A percentile compares a stretch with the other conserved stretches of the same genome.
Evolutionary conservation across 2,329 filamentous ascomycete genomes (phyloP).

Genomic region (Cryphonectria japonica): DNA sequence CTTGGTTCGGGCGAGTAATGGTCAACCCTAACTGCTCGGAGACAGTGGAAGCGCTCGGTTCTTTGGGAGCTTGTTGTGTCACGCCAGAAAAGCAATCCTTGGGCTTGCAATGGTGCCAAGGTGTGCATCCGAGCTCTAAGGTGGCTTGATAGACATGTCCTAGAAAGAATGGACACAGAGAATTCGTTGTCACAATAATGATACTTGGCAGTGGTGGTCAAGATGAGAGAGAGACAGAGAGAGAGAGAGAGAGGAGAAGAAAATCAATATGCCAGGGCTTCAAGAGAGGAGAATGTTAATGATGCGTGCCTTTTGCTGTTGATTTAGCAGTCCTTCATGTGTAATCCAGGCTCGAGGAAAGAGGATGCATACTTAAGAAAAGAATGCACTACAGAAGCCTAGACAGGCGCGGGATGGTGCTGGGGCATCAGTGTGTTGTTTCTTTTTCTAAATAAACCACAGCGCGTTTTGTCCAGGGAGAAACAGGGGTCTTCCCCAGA

Average conservation of each 20-base stretch:
- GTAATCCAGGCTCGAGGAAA: neutral
- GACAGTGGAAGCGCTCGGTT: neutral
- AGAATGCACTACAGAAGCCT: neutral
- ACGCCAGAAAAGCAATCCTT: neutral
- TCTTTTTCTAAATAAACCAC: neutral
- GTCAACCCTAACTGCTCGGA: neutral
- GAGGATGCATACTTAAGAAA: neutral
- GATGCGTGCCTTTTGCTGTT: neutral
- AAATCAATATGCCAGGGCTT: neutral
- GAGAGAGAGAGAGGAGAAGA: too few species aligned
- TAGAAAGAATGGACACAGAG: neutral
- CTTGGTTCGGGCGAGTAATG: neutral
- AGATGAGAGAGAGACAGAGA: neutral
- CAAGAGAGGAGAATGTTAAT: neutral
- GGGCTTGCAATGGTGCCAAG: neutral
- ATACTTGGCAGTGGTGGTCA: slow-evolving; percentile 1
- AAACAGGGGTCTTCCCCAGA: slow-evolving; percentile 9
- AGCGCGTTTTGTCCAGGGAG: neutral
- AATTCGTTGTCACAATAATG: neutral
- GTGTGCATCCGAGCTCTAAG: neutral
- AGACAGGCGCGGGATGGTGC: neutral
- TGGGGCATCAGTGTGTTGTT: neutral
- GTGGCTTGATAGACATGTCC: neutral
- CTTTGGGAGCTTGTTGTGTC: neutral
- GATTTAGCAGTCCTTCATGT: neutral